A percentile compares a stretch with the other conserved stretches of the same genome.
These are phyloP conservation scores for Aspergillus niger DNA, from an alignment of 2,329 filamentous ascomycete species.

Conservation along the genomic window DNA sequence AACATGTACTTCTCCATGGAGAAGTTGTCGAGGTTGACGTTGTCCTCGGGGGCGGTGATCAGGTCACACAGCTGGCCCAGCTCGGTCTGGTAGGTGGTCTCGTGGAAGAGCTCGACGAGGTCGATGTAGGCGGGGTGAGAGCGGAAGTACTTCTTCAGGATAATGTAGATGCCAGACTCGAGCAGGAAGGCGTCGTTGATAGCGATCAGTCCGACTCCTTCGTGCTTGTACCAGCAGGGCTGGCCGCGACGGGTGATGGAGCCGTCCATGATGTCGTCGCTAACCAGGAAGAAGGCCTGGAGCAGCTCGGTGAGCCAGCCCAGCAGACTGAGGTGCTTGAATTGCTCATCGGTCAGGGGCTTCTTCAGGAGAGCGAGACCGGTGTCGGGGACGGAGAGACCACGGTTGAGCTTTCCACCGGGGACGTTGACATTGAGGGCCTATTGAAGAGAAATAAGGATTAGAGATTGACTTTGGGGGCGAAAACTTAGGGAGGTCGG, in stretches of 20 bases:
- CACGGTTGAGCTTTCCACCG: constrained; percentile 97
- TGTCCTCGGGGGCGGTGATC: constrained; percentile 91
- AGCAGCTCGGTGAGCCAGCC: constrained; percentile 98
- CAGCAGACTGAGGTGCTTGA: constrained; percentile 82
- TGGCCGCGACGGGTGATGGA: constrained; percentile 92
- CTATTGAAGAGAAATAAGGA: constrained; percentile 49
- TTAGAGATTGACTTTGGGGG: neutral
- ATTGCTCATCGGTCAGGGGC: constrained; percentile 76
- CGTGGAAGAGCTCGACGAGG: constrained; percentile 93
- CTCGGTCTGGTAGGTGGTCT: constrained; percentile 90
- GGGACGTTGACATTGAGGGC: constrained; percentile 81
- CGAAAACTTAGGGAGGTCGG: neutral
- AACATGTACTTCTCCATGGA: constrained; percentile 89
- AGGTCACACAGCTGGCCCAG: constrained; percentile 92
- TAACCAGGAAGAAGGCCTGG: constrained; percentile 97
- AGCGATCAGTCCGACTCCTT: constrained; percentile 88
- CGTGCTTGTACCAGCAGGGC: constrained; percentile 94
- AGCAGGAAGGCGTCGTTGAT: constrained; percentile 99
- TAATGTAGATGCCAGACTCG: constrained; percentile 83
- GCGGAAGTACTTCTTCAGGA: constrained; percentile 93
- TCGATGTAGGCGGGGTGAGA: constrained; percentile 85
- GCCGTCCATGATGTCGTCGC: constrained; percentile 97
- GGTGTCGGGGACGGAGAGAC: constrained; percentile 95
- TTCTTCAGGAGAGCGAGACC: constrained; percentile 74
- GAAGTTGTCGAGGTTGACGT: constrained; percentile 92